Evolutionary conservation across 352 stramenopile genomes (phyloP), one percentile per base, ranked within the genome.

Genomic region (Globisporangium takayamanum): DNA sequence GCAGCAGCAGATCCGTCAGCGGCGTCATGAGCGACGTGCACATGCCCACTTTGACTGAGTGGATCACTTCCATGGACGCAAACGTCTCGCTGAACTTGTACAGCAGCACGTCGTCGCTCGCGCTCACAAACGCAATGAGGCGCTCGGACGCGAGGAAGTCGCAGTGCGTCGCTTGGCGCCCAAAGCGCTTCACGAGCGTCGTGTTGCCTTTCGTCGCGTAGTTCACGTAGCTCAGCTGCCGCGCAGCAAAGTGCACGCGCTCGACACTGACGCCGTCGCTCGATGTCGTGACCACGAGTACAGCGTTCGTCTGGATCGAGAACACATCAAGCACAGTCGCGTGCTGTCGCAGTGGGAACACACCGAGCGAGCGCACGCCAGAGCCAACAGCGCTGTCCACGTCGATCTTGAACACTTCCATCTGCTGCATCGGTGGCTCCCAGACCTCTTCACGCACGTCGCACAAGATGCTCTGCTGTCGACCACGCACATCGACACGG

Each of bases 61-160:
- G 52, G 10, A 57, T 66, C 6, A 42, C 12, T 28, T 60, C 41
- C 61, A 72, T 66, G n/a, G 55, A 46, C 14, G 8, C 14, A 28
- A 66, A 68, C 16, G 41, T 26, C 5, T 57, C 51, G 53, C 47
- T 65, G 25, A 68, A 68, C 16, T 64, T 63, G 60, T 62, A 70
- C 7, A 70, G 42, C 0, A 22, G 47, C 11, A 55, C 42, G 3
- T 44, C 47, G 47, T 52, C 42, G 20, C 20, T 50, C 26, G 45
- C 37, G 3, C 51, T 42, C 7, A 20, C 58, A 28, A 63, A 61
- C 10, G 49, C 53, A n/a, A 63, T 61, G 26, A 52, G 25, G 3
- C 57, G 39, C 16, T 57, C 50, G 18, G 60, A 30, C n/a, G 42
- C 41, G 12, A 49, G 30, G 3, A 52, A 59, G 37, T 55, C 39